phyloP scores from a whole-genome alignment of 805 yeast genomes.

The Cyberlindnera americana region DNA sequence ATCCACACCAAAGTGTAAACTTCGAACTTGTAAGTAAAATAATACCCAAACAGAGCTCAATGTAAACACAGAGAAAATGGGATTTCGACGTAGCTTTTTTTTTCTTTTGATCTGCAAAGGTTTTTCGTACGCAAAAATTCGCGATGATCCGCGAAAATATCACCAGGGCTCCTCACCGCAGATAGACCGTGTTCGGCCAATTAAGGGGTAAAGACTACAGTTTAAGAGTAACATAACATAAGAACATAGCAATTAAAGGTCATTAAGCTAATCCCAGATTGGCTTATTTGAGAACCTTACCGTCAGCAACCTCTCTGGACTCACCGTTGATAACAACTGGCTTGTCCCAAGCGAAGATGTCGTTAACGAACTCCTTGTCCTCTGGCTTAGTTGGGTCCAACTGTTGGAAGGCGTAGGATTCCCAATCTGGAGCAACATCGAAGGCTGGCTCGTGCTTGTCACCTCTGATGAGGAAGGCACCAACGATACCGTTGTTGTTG shows the following conservation, averaged over 20 bases:
- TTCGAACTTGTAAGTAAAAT: too few species aligned
- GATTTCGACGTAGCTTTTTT: too few species aligned
- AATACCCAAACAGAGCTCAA: too few species aligned
- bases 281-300: slow-evolving; percentile 89
- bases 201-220: not conserved
- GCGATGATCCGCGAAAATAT: not conserved
- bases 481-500: slow-evolving; percentile 96
- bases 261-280: slow-evolving; percentile 7
- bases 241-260: slow-evolving; percentile 5
- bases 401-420: slow-evolving; percentile 80
- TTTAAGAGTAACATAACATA: not conserved
- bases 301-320: slow-evolving; percentile 87
- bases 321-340: slow-evolving; percentile 81
- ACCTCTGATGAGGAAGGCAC: slow-evolving; percentile 94
- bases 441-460: slow-evolving; percentile 88
- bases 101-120: too few species aligned
- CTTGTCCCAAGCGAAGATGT: slow-evolving; percentile 98
- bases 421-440: slow-evolving; percentile 99
- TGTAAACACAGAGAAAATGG: too few species aligned
- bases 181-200: not conserved
- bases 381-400: slow-evolving; percentile 76
- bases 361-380: slow-evolving; percentile 75
- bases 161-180: not conserved
- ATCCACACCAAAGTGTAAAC: too few species aligned
- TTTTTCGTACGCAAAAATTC: not conserved